These are phyloP conservation scores for Thielaviopsis populi DNA, from an alignment of 2,329 filamentous ascomycete species.

Conservation along the genomic window DNA sequence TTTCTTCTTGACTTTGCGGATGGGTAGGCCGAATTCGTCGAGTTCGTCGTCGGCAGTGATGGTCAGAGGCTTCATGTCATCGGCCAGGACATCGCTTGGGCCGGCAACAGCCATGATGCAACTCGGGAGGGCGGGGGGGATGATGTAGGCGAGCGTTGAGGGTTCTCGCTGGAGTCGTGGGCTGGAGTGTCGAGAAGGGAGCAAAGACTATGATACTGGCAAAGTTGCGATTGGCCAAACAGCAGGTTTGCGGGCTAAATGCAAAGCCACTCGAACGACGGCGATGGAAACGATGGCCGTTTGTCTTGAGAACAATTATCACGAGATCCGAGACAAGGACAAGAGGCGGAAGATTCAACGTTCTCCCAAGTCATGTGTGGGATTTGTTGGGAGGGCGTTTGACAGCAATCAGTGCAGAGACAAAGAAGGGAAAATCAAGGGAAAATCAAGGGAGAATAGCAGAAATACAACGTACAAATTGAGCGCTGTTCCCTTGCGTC, in stretches of 20 bases:
- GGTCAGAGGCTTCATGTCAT: conserved; percentile 16
- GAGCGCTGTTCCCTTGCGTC: neutral
- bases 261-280: neutral
- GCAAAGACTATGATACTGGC: neutral
- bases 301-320: conserved; percentile 5
- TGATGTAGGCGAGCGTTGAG: neutral
- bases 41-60: conserved; percentile 28
- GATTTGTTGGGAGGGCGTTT: no score
- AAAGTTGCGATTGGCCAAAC: neutral
- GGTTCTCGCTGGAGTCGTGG: neutral
- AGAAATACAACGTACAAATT: neutral
- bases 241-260: neutral
- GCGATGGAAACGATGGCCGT: neutral
- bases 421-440: neutral
- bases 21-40: conserved; percentile 58
- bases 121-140: neutral
- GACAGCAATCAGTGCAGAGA: no score
- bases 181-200: neutral
- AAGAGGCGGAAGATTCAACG: neutral
- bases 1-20: conserved; percentile 23
- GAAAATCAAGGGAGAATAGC: neutral
- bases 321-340: neutral
- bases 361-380: no score
- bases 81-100: conserved; percentile 1
- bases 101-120: neutral